Evolutionary conservation across 192 early-diverging fungal species (phyloP), one percentile per base, ranked within the genome.

Genomic region (Kappamyces sp.): DNA sequence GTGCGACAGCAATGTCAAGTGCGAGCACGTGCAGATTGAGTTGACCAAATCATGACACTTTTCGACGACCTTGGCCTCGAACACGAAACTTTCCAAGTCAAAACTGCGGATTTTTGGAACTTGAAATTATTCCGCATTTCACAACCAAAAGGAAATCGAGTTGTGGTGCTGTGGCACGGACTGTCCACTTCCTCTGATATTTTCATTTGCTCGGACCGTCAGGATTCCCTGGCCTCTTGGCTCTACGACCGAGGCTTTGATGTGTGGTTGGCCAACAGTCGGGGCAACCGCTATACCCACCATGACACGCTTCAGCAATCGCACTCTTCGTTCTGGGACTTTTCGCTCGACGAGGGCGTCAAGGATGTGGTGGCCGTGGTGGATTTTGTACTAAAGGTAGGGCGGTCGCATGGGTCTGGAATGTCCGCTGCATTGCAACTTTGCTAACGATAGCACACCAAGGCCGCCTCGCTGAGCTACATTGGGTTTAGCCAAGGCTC

Each of bases 401-500:
- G 22, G 22, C 22, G 22, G 22, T 22, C 22, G 22, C 22, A 22
- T 22, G 22, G 22, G 22, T 22, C 22, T 22, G 22, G 22, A 22
- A 0, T 22, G 22, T 22, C 22, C 22, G 22, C 22, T 22, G 22
- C 22, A 22, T 22, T 22, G 22, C 22, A 22, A 22, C 22, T 22
- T 22, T 22, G 22, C 22, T 22, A 22, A 22, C 22, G 22, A 22
- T 22, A 22, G 22, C 22, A 22, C 29, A 93, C 92, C 14, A 84
- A 82, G 0, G 79, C 79, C 8, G 66, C 66, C 5, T 77, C 72
- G 45, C 68, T 93, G 30, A 84, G 84, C 2, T 91, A 91, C 66
- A 84, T 93, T 58, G 92, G 92, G 29, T 95, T 90, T 58, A 88
- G 86, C 45, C 92, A 95, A 66, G 92, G 92, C 40, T 87, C 89